Percentiles rank a stretch among this genome's conserved stretches.
phyloP scores from a whole-genome alignment of 257 asterid genomes.

The Echites panduratus region DNA sequence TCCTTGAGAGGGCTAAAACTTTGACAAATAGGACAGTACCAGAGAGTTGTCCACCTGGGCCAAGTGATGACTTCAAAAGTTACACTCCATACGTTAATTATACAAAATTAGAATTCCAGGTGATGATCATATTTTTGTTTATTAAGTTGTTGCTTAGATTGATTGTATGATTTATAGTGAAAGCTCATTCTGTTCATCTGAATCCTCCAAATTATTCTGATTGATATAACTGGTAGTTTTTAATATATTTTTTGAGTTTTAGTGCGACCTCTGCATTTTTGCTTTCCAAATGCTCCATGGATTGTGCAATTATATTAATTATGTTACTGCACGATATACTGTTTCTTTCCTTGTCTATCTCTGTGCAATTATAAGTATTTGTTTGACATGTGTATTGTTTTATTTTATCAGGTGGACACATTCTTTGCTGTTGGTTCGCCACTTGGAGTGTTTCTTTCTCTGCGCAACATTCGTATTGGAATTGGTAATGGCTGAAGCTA shows the following conservation, averaged over 20 bases:
- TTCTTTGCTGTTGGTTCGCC: conserved; percentile 98
- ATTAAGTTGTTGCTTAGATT: background rate
- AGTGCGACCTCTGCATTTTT: background rate
- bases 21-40: conserved; percentile 29
- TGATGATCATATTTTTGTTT: conserved; percentile 21
- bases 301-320: background rate
- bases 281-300: background rate
- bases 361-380: background rate
- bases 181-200: background rate
- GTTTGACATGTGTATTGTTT: conserved; percentile 8
- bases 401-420: conserved; percentile 76
- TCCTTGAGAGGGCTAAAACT: conserved; percentile 25
- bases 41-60: conserved; percentile 30
- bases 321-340: background rate
- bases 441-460: conserved; percentile 93
- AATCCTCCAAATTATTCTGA: background rate
- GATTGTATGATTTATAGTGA: background rate
- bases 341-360: background rate
- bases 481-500: conserved; percentile 48
- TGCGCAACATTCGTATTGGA: conserved; percentile 90
- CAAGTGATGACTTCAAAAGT: conserved; percentile 45
- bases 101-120: conserved; percentile 82
- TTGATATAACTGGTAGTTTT: background rate
- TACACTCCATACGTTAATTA: conserved; percentile 71
- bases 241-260: background rate